Evolutionary conservation across 345 rosid genomes (phyloP).

Genomic region (Melastoma malabathricum): DNA sequence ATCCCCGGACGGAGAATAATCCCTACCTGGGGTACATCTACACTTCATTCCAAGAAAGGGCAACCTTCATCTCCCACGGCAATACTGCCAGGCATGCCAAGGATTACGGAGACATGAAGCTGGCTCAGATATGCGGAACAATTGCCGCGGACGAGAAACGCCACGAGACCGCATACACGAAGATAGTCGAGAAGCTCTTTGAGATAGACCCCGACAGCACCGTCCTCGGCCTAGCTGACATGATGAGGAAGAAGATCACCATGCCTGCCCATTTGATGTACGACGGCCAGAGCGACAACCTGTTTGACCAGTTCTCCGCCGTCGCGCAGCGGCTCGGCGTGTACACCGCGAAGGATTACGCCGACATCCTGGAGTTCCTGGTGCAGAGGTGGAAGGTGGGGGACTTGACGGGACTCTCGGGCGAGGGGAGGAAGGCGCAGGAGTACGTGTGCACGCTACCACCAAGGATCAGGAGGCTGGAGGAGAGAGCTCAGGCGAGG

Average conservation of each 20-base stretch:
- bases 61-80: conserved; percentile 89
- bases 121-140: conserved; percentile 86
- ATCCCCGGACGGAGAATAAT: conserved; percentile 67
- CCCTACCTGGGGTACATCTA: conserved; percentile 90
- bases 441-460: conserved; percentile 68
- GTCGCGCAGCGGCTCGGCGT: conserved; percentile 87
- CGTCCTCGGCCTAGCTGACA: conserved; percentile 62
- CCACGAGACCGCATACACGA: conserved; percentile 87
- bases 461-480: conserved; percentile 61
- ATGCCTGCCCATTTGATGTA: conserved; percentile 98
- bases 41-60: conserved; percentile 95
- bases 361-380: conserved; percentile 74
- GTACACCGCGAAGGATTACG: conserved; percentile 80
- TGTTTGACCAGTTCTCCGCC: conserved; percentile 63
- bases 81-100: conserved; percentile 89
- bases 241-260: conserved; percentile 91
- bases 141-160: conserved; percentile 93
- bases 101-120: conserved; percentile 57
- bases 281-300: conserved; percentile 55
- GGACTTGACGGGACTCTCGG: conserved; percentile 53
- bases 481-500: conserved; percentile 70
- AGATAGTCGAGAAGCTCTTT: conserved; percentile 72
- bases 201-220: conserved; percentile 83
- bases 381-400: conserved; percentile 70
- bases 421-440: conserved; percentile 73